Base-by-base conservation (phyloP, 2,329 filamentous ascomycete genomes). In the Aspergillus pseudoglaucus region DNA sequence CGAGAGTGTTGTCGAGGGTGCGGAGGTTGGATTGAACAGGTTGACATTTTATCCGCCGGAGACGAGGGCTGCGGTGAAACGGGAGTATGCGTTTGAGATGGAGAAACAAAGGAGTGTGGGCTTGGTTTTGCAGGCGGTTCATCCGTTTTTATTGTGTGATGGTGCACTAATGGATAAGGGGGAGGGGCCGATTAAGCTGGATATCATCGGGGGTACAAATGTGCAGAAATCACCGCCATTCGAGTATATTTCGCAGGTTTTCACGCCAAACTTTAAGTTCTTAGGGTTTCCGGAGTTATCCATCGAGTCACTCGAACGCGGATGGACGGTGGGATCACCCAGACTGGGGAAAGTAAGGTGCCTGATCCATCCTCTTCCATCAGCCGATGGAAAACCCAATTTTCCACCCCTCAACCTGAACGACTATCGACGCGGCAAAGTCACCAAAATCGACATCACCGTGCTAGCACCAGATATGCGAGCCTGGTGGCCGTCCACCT, bases 161-260 rank as follows among this genome's bases (percentile, higher is more conserved):
- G 62, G 58, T 39, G 54, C 57, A n/a, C n/a, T n/a, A n/a, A n/a
- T n/a, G n/a, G n/a, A n/a, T n/a, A n/a, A n/a, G 22, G 17, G 3
- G 50, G 46, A 38, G 42, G 52, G 41, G 7, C 52, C 37, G 41
- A 62, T 73, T 43, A 61, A 54, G 17, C 53, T 83, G 8, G 69
- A 60, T 2, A 72, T 83, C 33, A 75, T 66, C 6, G 80, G 81
- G 5, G 81, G 80, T 6, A 83, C 80, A 0, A 82, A 83, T 53
- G 76, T 79, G 2, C 75, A 75, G 1, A 71, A 67, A 23, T 75
- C 76, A 0, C 79, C 78, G 6, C 79, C 76, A 2, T 73, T 71
- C 57, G 80, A 83, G 43, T 83, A 82, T 54, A 64, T 79, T 9
- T 51, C 64, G 2, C 74, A 81, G 56, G 79, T 83, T 3, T 68